Evolutionary conservation across 495 filamentous ascomycete genomes (phyloP), one percentile per base, ranked within the genome.

Genomic region (Achaetomiella virescens): DNA sequence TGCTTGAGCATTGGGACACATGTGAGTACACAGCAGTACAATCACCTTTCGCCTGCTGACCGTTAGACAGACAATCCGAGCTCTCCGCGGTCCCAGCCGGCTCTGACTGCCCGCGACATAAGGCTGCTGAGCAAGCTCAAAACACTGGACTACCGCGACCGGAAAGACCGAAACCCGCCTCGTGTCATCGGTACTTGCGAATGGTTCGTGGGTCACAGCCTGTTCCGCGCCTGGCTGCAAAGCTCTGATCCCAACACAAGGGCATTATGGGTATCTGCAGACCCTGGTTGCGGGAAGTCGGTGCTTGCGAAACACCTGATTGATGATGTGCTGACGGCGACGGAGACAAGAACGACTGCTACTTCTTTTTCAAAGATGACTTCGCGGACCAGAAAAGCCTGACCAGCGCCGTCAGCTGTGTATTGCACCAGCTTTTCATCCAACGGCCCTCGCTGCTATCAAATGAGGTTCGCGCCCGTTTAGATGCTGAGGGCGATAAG

Each of bases 311-410:
- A 65, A 50, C 68, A 71, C 29, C 58, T 83, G 1, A 52, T 78
- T 3, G 73, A 83, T 44, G 27, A 66, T 8, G 56, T 66, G 2
- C 47, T 72, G 4, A 57, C 40, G n/a, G 61, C 24, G 10, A 66
- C 58, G 0, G 36, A 50, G 25, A 37, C 45, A 3, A 48, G 58
- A 37, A 69, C 66, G 0, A 66, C 57, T 79, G 77, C 50, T 81
- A 78, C 60, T 84, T 82, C 66, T 83, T 83, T 61, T 82, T 84
- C 66, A 82, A 82, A 49, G 78, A 81, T 35, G 74, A 76, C 54
- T 70, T 70, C 37, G 61, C 65, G 10, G 70, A 78, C 18, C 75
- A 80, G 48, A 78, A 61, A 43, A 75, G 47, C 7, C 47, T 64
- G 6, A 48, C 55, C 12, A 69, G 54, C 25, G 78, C 78, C 7